Evolutionary conservation across 306 rosid species (phyloP), one percentile per base, ranked within the genome.

Genomic region (Medicago lupulina): DNA sequence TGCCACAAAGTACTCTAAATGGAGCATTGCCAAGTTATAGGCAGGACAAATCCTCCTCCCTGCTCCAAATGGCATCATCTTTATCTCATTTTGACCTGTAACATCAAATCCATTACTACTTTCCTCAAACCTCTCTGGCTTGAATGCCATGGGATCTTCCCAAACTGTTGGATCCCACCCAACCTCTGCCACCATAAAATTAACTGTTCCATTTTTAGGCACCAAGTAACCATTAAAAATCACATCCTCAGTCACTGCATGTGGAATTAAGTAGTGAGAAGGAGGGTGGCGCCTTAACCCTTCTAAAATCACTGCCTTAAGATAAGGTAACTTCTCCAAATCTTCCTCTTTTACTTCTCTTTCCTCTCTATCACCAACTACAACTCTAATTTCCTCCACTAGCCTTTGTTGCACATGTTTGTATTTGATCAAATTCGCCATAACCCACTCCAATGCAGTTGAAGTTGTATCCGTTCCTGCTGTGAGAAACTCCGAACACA

Each of bases 1-100:
- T 0, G 86, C 83, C 10, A 82, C 61, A 34, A 82, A 85, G 14
- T 81, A 85, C 51, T 81, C 77, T 54, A 81, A 58, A 75, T 74
- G 76, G 2, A 70, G 67, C 47, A 79, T n/a, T 1, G 83, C 88
- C 31, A 75, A 64, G 18, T 40, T 39, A 44, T 58, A 39, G 2
- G 60, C 85, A 0, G 85, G 85, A 43, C 85, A 84, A 4, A 73
- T 77, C 59, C 87, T 81, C 19, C 72, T 81, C 47, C 83, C 85
- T 4, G 75, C 80, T 4, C 87, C 83, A 74, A 84, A 84, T 0
- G 87, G 85, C 87, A 81, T 74, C 87, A 84, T 84, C 78, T 63
- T 77, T 1, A 68, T 68, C 43, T 63, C 81, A 36, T 61, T 80
- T 3, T 10, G 72, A 1, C 84, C 65, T 0, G 17, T 57, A n/a